phyloP scores from a whole-genome alignment of 1,139 yeast species.

The Magnusiomyces paraingens region DNA sequence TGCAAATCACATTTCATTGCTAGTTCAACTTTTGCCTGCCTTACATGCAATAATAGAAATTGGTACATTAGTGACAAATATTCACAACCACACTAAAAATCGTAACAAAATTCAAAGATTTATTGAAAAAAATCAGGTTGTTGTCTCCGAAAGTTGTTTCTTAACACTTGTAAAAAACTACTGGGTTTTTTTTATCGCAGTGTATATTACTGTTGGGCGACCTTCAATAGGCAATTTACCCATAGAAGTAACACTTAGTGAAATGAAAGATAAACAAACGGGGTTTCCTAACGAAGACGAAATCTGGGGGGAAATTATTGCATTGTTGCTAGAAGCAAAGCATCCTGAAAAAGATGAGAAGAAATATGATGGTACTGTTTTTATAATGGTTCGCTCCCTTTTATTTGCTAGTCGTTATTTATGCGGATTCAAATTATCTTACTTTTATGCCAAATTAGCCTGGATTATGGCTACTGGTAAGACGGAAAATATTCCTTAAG shows the following conservation, averaged over 20 bases:
- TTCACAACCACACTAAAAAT: conserved; percentile 1
- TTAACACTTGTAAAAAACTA: conserved; percentile 17
- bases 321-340: conserved; percentile 4
- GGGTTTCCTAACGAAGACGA: conserved; percentile 1
- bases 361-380: background rate
- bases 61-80: conserved; percentile 13
- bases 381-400: background rate
- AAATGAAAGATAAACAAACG: background rate
- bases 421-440: too few species aligned
- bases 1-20: conserved; percentile 26
- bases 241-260: conserved; percentile 12
- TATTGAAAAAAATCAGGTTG: background rate
- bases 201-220: conserved; percentile 24
- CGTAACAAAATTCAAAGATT: background rate
- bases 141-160: background rate
- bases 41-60: conserved; percentile 28
- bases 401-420: background rate
- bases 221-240: conserved; percentile 22
- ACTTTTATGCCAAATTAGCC: too few species aligned
- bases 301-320: conserved; percentile 10
- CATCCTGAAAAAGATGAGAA: background rate
- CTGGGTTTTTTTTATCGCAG: conserved; percentile 21
- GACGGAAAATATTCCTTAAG: too few species aligned
- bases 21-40: conserved; percentile 30
- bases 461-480: too few species aligned